Evolutionary conservation across 768 basidiomycete species (phyloP).

Genomic region (Lactarius sanguifluus): DNA sequence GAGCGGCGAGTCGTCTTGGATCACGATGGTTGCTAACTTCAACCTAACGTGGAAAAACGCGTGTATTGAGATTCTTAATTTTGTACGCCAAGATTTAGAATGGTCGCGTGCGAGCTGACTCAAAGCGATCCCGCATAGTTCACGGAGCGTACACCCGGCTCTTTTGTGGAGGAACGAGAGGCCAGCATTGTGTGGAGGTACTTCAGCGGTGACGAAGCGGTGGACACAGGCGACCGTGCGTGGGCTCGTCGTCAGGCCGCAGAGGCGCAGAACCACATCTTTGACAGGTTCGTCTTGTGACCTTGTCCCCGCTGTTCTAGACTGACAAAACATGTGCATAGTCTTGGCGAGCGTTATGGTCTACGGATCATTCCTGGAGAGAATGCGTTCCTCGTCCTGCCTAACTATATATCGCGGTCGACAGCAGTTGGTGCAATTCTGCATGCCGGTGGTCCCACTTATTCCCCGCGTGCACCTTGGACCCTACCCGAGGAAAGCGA

Average conservation of each 20-base stretch:
- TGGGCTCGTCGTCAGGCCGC: constrained; percentile 89
- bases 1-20: constrained; percentile 52
- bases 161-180: constrained; percentile 80
- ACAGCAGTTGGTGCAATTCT: constrained; percentile 80
- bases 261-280: constrained; percentile 91
- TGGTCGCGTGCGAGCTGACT: background rate
- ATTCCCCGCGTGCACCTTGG: constrained; percentile 40
- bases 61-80: constrained; percentile 80
- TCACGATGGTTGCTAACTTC: constrained; percentile 76
- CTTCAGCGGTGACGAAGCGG: constrained; percentile 54
- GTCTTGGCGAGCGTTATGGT: constrained; percentile 79
- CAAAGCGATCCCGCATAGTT: constrained; percentile 50
- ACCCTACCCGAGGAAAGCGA: constrained; percentile 37
- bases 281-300: constrained; percentile 54
- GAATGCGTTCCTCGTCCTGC: constrained; percentile 79
- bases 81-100: constrained; percentile 51
- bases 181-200: constrained; percentile 85
- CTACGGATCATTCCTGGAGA: constrained; percentile 79
- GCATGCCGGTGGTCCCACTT: constrained; percentile 56
- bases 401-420: constrained; percentile 81
- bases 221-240: constrained; percentile 51
- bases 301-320: background rate
- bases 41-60: constrained; percentile 80
- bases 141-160: constrained; percentile 83
- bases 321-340: constrained; percentile 32